Conservation (phyloP, 306 rosid species). For the Leucaena leucocephala region DNA sequence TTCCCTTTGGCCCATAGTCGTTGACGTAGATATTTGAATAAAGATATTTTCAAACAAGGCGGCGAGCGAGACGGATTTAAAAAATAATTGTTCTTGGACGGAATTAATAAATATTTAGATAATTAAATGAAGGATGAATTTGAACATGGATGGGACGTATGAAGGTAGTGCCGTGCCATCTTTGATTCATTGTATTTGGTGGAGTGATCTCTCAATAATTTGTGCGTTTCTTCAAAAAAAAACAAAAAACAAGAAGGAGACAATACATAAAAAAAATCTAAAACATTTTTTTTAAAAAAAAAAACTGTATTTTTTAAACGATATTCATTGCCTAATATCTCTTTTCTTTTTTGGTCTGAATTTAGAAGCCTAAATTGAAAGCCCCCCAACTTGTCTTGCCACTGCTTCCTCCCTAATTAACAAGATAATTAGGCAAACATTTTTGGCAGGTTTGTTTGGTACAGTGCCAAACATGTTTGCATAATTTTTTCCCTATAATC, state of each 20-base stretch:
- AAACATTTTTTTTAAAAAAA: too few species aligned
- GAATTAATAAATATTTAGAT: too few species aligned
- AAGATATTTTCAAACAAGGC: neutral
- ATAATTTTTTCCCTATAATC: neutral
- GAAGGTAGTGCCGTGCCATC: neutral
- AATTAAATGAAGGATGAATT: neutral
- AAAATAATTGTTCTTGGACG: too few species aligned
- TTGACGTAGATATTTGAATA: too few species aligned
- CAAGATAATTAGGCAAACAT: neutral
- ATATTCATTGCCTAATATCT: neutral
- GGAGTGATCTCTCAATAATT: too few species aligned
- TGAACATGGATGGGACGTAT: neutral
- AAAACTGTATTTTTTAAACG: too few species aligned
- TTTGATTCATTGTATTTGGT: neutral
- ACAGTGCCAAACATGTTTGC: neutral
- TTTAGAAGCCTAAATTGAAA: neutral
- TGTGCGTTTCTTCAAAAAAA: too few species aligned
- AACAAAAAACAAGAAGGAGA: too few species aligned
- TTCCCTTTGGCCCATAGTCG: too few species aligned
- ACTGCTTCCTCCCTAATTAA: neutral
- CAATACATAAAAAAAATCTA: too few species aligned
- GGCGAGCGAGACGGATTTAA: neutral
- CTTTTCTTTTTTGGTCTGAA: neutral
- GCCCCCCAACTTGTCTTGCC: neutral
- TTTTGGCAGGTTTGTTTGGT: neutral